A percentile compares a stretch with the other conserved stretches of the same genome.
Conservation (phyloP, 257 asterid genomes). For the Solanum sitiens region DNA sequence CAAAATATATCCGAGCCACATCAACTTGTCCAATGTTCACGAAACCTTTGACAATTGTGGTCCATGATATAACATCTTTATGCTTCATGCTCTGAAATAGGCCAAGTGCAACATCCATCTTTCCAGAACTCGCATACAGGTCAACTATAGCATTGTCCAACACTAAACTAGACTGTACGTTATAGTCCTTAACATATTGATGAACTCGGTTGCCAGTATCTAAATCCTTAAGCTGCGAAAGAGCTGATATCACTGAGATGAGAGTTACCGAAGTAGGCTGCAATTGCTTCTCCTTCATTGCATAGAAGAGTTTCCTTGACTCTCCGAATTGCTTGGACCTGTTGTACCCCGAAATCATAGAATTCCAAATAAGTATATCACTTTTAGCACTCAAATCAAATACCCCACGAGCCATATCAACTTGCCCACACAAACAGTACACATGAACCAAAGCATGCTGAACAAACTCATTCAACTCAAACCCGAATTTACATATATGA, state of each 20-base stretch:
- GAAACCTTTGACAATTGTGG: slow-evolving; percentile 16
- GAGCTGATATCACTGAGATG: slow-evolving; percentile 14
- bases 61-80: slow-evolving; percentile 22
- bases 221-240: slow-evolving; percentile 19
- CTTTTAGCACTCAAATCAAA: slow-evolving; percentile 12
- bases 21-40: slow-evolving; percentile 10
- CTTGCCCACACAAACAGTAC: slow-evolving; percentile 4
- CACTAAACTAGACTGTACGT: slow-evolving; percentile 5
- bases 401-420: slow-evolving; percentile 15
- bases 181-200: slow-evolving; percentile 10
- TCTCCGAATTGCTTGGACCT: slow-evolving; percentile 3
- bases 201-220: slow-evolving; percentile 9
- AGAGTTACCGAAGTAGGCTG: slow-evolving; percentile 17
- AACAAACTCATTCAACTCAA: slow-evolving; percentile 11
- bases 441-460: slow-evolving; percentile 14
- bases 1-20: slow-evolving; percentile 13
- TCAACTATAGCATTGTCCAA: slow-evolving; percentile 12
- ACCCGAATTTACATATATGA: slow-evolving; percentile 22
- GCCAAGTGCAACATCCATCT: slow-evolving; percentile 12
- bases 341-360: slow-evolving; percentile 20
- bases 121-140: slow-evolving; percentile 15
- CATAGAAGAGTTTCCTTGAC: slow-evolving; percentile 7
- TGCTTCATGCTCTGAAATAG: slow-evolving; percentile 10
- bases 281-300: slow-evolving; percentile 12
- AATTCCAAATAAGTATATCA: slow-evolving; percentile 15